Percentiles rank a stretch among this genome's conserved stretches.
phyloP scores from a whole-genome alignment of 148 eudicot species.

The Rhododendron ovatum region DNA sequence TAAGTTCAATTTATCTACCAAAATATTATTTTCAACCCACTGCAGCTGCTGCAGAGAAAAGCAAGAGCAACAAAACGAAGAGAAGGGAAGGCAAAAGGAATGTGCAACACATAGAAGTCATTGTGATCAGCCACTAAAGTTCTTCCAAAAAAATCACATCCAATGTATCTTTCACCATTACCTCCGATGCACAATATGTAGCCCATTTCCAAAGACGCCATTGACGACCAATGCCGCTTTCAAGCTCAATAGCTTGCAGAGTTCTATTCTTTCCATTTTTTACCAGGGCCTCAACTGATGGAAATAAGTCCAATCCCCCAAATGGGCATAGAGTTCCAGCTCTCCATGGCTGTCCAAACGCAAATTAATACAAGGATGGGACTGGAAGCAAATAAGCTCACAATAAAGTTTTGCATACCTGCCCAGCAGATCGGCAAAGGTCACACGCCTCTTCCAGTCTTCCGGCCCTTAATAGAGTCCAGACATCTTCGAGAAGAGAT shows the following conservation, averaged over 20 bases:
- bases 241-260: slow-evolving; percentile 86
- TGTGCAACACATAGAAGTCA: background rate
- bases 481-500: slow-evolving; percentile 88
- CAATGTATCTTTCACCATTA: slow-evolving; percentile 17
- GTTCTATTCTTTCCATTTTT: slow-evolving; percentile 84
- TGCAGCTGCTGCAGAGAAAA: background rate
- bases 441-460: slow-evolving; percentile 88
- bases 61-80: background rate
- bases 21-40: background rate
- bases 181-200: slow-evolving; percentile 89
- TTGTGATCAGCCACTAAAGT: background rate
- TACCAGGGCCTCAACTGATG: slow-evolving; percentile 63
- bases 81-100: background rate
- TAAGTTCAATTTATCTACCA: background rate
- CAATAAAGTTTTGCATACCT: slow-evolving; percentile 40
- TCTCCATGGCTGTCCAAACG: slow-evolving; percentile 79
- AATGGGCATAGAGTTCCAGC: slow-evolving; percentile 78
- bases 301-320: slow-evolving; percentile 69
- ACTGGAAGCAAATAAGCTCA: slow-evolving; percentile 6
- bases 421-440: slow-evolving; percentile 96
- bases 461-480: slow-evolving; percentile 88
- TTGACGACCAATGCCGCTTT: slow-evolving; percentile 82
- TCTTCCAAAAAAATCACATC: background rate
- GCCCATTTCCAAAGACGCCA: slow-evolving; percentile 99
- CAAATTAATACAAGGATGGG: slow-evolving; percentile 13